phyloP scores from a whole-genome alignment of 192 early-diverging fungal genomes.

The Backusella tuberculispora region DNA sequence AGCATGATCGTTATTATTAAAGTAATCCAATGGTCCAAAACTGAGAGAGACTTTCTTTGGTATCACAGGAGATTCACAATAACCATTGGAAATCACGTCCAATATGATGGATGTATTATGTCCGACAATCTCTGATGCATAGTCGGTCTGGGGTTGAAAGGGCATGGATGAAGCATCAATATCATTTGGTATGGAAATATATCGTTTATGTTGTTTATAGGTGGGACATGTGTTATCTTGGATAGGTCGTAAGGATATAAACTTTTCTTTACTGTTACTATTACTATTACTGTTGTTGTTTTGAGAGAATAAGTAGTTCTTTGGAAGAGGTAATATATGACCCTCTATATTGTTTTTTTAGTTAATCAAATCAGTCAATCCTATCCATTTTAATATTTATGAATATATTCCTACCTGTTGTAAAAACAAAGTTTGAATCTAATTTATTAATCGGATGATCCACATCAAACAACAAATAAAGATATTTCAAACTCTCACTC shows the following conservation, averaged over 20 bases:
- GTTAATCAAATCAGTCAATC: too few species aligned
- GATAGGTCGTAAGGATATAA: neutral
- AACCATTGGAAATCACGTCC: constrained; percentile 41
- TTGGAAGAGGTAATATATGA: constrained; percentile 56
- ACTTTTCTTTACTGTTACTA: neutral
- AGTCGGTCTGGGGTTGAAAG: constrained; percentile 53
- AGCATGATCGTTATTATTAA: constrained; percentile 12
- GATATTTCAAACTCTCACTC: constrained; percentile 94
- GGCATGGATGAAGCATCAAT: constrained; percentile 43
- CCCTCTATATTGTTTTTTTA: constrained; percentile 48
- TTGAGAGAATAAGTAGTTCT: constrained; percentile 20
- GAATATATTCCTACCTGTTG: constrained; percentile 67
- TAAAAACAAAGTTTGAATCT: constrained; percentile 86
- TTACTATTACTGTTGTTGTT: too few species aligned
- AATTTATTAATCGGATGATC: constrained; percentile 64
- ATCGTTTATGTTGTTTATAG: neutral
- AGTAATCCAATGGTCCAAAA: neutral
- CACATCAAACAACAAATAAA: constrained; percentile 89
- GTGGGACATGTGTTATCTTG: neutral
- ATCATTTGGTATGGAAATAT: neutral
- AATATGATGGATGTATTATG: constrained; percentile 22
- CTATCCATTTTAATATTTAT: too few species aligned
- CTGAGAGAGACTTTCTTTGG: constrained; percentile 5
- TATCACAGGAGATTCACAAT: constrained; percentile 46
- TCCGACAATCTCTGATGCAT: constrained; percentile 54